Percentiles rank a stretch among this genome's conserved stretches.
Conservation (phyloP, 1,139 yeast species). For the Yamadazyma sp. region DNA sequence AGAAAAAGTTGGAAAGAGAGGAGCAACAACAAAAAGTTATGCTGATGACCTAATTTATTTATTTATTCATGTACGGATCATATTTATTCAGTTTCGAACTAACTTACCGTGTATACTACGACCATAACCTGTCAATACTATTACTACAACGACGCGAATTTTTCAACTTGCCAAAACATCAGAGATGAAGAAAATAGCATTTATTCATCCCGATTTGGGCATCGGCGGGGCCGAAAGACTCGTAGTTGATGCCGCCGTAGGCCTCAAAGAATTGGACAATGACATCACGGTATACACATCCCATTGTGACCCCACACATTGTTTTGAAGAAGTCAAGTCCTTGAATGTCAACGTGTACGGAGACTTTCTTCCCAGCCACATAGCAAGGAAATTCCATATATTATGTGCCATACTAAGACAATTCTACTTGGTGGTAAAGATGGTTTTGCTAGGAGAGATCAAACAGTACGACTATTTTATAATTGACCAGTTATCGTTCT, state of each 20-base stretch:
- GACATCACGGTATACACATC: slow-evolving; percentile 76
- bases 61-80: slow-evolving; percentile 4
- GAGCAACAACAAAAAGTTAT: slow-evolving; percentile 17
- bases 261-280: slow-evolving; percentile 70
- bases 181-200: slow-evolving; percentile 52
- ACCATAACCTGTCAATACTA: too few species aligned
- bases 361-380: slow-evolving; percentile 72
- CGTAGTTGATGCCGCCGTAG: slow-evolving; percentile 92
- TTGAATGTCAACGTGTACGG: slow-evolving; percentile 75
- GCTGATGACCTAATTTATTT: slow-evolving; percentile 5
- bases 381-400: slow-evolving; percentile 69
- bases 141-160: neutral
- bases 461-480: slow-evolving; percentile 65
- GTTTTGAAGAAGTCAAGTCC: slow-evolving; percentile 82
- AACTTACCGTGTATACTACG: too few species aligned
- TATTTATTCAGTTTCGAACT: neutral
- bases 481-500: slow-evolving; percentile 85
- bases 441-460: slow-evolving; percentile 53
- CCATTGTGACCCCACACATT: slow-evolving; percentile 81
- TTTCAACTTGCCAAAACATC: neutral
- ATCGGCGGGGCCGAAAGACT: slow-evolving; percentile 96
- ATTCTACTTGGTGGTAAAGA: slow-evolving; percentile 54
- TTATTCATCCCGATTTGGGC: slow-evolving; percentile 94
- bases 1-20: slow-evolving; percentile 45
- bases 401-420: slow-evolving; percentile 85